Evolutionary conservation across 345 rosid genomes (phyloP), one percentile per base, ranked within the genome.

Genomic region (Bruguiera parviflora): DNA sequence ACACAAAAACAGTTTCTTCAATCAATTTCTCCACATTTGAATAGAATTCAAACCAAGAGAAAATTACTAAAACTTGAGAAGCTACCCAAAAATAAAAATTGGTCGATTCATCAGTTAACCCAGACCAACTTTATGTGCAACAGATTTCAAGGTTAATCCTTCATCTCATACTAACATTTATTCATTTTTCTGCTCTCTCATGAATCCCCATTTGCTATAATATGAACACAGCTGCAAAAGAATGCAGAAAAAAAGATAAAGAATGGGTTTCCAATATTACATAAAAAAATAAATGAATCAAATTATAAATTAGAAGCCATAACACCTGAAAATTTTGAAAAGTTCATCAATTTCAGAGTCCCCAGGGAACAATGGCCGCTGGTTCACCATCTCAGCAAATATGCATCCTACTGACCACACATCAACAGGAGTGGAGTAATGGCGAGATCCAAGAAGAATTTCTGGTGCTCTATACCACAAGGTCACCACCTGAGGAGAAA

Each of bases 371-470:
- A 92, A 78, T 28, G 99, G 98, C 64, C 80, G 83, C 84, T 90
- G 93, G 77, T 86, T 95, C 77, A 89, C 93, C 99, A 95, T 92
- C 86, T 95, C 99, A 37, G 99, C 98, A 79, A 95, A 95, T 74
- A 95, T 95, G 76, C 99, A 95, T 19, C 99, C 99, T 52, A 95
- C 98, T n/a, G 99, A 95, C 99, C 99, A 95, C 53, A 95, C 87
- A 82, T 95, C 99, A 55, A 95, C 99, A 0, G 97, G 98, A 37
- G 99, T 95, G 32, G 98, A 95, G 87, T 95, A 95, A 76, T 92
- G 97, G 69, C 88, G 92, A 58, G 99, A 90, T 55, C 99, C 99
- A 69, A 95, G 92, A 43, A 92, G 88, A 80, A 95, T 90, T 77
- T 95, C 99, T 51, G 99, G 99, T 63, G 99, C 99, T 80, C 99